A percentile compares a stretch with the other conserved stretches of the same genome.
Evolutionary conservation across 768 basidiomycete species (phyloP).

Genomic region (Lactifluus pinguis): DNA sequence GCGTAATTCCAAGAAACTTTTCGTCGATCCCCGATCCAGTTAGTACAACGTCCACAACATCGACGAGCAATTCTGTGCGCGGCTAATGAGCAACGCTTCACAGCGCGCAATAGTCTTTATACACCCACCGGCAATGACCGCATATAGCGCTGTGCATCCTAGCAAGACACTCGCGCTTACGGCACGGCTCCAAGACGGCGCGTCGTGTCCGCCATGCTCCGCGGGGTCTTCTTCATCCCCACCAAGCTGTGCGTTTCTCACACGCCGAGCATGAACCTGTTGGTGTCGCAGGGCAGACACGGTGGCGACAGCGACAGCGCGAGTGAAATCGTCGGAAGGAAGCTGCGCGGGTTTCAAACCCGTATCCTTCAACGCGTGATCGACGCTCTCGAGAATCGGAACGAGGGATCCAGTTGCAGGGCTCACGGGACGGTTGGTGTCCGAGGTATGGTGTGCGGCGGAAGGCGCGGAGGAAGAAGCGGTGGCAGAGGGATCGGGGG

Average conservation of each 20-base stretch:
- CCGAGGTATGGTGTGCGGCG: conserved; percentile 40
- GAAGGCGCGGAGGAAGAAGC: background rate
- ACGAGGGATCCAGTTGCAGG: conserved; percentile 34
- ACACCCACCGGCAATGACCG: conserved; percentile 83
- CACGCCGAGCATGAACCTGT: conserved; percentile 43
- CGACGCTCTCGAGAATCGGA: conserved; percentile 71
- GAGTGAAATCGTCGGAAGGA: conserved; percentile 82
- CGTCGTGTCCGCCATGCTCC: conserved; percentile 83
- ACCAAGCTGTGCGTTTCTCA: conserved; percentile 32
- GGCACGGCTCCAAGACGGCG: conserved; percentile 88
- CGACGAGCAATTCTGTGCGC: conserved; percentile 74
- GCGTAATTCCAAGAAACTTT: conserved; percentile 92
- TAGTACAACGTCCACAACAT: conserved; percentile 91
- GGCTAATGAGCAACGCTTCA: background rate
- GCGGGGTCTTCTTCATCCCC: conserved; percentile 38
- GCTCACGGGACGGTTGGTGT: conserved; percentile 32
- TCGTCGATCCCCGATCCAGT: conserved; percentile 89
- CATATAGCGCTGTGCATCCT: conserved; percentile 86
- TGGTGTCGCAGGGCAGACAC: conserved; percentile 85
- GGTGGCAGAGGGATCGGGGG: background rate
- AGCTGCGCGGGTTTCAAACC: conserved; percentile 41
- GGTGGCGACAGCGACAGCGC: conserved; percentile 90
- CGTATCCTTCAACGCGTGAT: conserved; percentile 61
- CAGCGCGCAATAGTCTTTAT: too few relatives aligned
- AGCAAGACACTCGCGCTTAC: conserved; percentile 87